phyloP scores from a whole-genome alignment of 2,329 filamentous ascomycete genomes.

The Pyrenophora tritici-repentis region DNA sequence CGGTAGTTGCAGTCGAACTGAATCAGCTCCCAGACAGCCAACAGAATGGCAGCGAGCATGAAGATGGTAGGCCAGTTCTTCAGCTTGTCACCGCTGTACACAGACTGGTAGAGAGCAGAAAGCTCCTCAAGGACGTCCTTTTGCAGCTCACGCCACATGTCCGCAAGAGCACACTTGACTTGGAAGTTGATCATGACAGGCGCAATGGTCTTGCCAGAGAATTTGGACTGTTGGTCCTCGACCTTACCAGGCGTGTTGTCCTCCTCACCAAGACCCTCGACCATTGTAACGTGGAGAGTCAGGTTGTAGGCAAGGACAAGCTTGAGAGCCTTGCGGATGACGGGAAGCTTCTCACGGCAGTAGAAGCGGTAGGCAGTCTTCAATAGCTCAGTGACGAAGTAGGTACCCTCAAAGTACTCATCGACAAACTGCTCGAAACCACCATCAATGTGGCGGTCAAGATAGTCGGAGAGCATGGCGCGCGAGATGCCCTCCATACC shows the following conservation, averaged over 20 bases:
- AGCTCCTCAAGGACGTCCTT: slow-evolving; percentile 96
- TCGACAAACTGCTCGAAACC: slow-evolving; percentile 93
- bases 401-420: slow-evolving; percentile 93
- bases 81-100: slow-evolving; percentile 94
- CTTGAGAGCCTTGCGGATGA: slow-evolving; percentile 94
- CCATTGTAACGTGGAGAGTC: slow-evolving; percentile 91
- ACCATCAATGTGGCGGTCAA: slow-evolving; percentile 91
- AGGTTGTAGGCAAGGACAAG: slow-evolving; percentile 95
- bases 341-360: slow-evolving; percentile 81
- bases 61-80: slow-evolving; percentile 99
- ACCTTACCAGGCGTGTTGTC: slow-evolving; percentile 80
- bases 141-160: slow-evolving; percentile 97
- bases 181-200: slow-evolving; percentile 99
- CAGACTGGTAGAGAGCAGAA: slow-evolving; percentile 90
- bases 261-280: slow-evolving; percentile 86
- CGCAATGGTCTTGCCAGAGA: slow-evolving; percentile 85
- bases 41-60: slow-evolving; percentile 89
- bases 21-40: slow-evolving; percentile 98
- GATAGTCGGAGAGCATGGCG: slow-evolving; percentile 82
- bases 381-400: slow-evolving; percentile 92
- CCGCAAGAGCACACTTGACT: slow-evolving; percentile 94
- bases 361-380: slow-evolving; percentile 96
- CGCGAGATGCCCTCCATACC: slow-evolving; percentile 85
- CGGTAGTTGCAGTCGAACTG: slow-evolving; percentile 98
- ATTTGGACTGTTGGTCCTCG: slow-evolving; percentile 83